Evolutionary conservation across 768 basidiomycete species (phyloP).

Genomic region (Hypsizygus marmoreus): DNA sequence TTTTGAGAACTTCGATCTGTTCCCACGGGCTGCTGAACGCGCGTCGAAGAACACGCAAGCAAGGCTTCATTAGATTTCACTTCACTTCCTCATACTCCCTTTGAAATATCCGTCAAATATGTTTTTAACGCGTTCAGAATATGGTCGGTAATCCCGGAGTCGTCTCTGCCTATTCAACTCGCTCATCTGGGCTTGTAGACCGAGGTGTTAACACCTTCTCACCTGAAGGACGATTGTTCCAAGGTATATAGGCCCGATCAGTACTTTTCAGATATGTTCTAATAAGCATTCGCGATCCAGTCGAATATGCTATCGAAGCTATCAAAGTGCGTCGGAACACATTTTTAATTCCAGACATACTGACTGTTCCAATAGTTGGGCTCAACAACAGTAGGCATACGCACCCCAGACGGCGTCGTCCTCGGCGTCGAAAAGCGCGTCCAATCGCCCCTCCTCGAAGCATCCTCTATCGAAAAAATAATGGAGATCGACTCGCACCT

Average conservation of each 20-base stretch:
- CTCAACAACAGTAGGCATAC: conserved; percentile 95
- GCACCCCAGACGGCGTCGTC: conserved; percentile 86
- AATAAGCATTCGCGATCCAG: conserved; percentile 33
- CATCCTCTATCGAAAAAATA: conserved; percentile 97
- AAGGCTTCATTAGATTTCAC: conserved; percentile 22
- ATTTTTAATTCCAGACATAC: conserved; percentile 4
- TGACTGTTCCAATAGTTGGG: conserved; percentile 72
- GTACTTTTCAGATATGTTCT: conserved; percentile 4
- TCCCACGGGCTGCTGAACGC: conserved; percentile 47
- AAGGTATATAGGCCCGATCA: conserved; percentile 59
- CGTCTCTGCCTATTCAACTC: not conserved
- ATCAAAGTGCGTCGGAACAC: conserved; percentile 69
- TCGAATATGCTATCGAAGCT: conserved; percentile 99
- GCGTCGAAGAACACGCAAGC: conserved; percentile 45
- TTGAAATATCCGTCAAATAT: conserved; percentile 43
- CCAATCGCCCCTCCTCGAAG: conserved; percentile 93
- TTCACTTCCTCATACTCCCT: conserved; percentile 20
- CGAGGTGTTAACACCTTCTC: conserved; percentile 99
- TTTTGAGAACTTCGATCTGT: conserved; percentile 18
- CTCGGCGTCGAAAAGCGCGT: conserved; percentile 99
- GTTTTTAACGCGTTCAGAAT: conserved; percentile 96
- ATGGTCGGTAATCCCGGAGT: conserved; percentile 53
- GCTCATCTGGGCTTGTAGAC: conserved; percentile 47
- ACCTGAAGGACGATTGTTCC: conserved; percentile 96
- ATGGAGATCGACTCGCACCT: conserved; percentile 99